These are phyloP conservation scores for Rhodamnia rubescens DNA, from an alignment of 345 rosid species.

Conservation along the genomic window DNA sequence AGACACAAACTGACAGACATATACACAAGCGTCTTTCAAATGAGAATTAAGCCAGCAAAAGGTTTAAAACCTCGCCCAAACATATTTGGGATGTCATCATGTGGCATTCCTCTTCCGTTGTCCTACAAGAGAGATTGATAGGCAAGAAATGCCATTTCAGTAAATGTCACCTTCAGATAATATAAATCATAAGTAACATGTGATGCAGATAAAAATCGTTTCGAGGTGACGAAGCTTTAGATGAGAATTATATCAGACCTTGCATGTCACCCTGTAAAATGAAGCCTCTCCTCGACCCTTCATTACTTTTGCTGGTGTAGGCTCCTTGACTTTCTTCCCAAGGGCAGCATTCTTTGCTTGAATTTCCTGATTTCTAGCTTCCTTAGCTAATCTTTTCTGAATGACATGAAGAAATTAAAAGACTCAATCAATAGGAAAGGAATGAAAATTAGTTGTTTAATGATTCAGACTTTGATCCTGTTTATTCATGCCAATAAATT, in stretches of 20 bases:
- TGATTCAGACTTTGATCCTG: neutral
- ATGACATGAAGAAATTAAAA: neutral
- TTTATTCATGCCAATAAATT: neutral
- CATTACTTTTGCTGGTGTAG: conserved; percentile 44
- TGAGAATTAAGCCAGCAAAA: neutral
- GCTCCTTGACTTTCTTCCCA: conserved; percentile 77
- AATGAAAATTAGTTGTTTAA: neutral
- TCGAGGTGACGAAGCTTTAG: neutral
- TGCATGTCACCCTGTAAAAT: conserved; percentile 88
- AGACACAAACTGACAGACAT: neutral
- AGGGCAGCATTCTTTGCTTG: conserved; percentile 71
- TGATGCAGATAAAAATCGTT: neutral
- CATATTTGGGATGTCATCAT: conserved; percentile 99
- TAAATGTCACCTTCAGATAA: neutral
- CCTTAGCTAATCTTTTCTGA: conserved; percentile 88
- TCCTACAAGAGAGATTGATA: conserved; percentile 32
- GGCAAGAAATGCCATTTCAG: neutral
- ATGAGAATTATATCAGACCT: conserved; percentile 37
- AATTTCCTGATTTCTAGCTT: conserved; percentile 70
- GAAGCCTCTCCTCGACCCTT: conserved; percentile 93
- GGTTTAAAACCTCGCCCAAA: conserved; percentile 67
- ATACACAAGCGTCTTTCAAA: neutral
- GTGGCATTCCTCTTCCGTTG: conserved; percentile 99
- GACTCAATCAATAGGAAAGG: neutral
- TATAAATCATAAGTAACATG: neutral